These are phyloP conservation scores for Colletotrichum lentis DNA, from an alignment of 2,329 filamentous ascomycete species.

Conservation along the genomic window DNA sequence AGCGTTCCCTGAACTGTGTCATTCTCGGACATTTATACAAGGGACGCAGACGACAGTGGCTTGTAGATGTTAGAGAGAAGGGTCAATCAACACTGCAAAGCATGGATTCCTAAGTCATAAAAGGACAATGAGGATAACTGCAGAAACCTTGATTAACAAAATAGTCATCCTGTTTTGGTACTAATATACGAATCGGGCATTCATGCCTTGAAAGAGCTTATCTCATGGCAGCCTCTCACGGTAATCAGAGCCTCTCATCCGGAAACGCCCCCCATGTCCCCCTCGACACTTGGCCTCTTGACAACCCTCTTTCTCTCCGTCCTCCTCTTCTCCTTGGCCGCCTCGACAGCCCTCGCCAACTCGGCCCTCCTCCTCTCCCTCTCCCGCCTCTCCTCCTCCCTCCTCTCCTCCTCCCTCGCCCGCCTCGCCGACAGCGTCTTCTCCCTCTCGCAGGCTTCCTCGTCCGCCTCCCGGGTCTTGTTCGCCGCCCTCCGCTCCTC, in stretches of 20 bases:
- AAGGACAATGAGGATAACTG: too few relatives aligned
- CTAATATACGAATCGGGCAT: too few relatives aligned
- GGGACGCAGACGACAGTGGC: too few relatives aligned
- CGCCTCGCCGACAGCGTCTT: background rate
- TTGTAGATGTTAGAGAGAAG: too few relatives aligned
- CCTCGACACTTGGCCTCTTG: background rate
- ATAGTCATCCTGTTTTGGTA: background rate
- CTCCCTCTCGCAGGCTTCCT: background rate
- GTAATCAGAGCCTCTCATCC: background rate
- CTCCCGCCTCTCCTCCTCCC: background rate
- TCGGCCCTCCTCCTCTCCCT: background rate
- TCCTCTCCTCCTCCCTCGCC: background rate
- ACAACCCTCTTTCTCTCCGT: background rate
- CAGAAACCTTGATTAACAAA: background rate
- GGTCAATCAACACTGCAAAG: too few relatives aligned
- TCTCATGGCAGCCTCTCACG: too few relatives aligned
- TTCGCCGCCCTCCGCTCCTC: background rate
- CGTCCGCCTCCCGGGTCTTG: background rate
- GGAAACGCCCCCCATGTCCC: background rate
- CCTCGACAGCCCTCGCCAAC: conserved; percentile 1
- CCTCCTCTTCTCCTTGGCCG: conserved; percentile 11
- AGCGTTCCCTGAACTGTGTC: too few relatives aligned
- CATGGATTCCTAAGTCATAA: background rate
- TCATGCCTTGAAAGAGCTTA: background rate
- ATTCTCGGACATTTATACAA: too few relatives aligned